Evolutionary conservation across 2,329 filamentous ascomycete genomes (phyloP), one percentile per base, ranked within the genome.

Genomic region (Teratosphaeria epicoccoides): DNA sequence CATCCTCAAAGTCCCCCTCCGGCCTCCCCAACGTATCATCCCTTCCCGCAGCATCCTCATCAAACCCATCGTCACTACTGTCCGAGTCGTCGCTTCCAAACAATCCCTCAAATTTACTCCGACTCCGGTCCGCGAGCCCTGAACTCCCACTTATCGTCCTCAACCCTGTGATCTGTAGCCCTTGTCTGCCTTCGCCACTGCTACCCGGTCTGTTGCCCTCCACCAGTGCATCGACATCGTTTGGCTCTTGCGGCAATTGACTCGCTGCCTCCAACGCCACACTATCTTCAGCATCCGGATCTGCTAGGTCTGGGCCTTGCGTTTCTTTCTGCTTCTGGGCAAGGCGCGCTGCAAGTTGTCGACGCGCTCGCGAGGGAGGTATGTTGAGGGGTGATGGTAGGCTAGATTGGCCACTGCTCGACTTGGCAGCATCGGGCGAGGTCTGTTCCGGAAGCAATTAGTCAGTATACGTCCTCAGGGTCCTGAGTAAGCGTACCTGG

Each of bases 301-400:
- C 63, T 25, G 57, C 55, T 2, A 9, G 10, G 33, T 64, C 62
- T 22, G 65, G 62, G 6, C 58, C 55, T 46, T 55, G 52, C 17
- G 56, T 55, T 33, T 59, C 57, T 28, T 61, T 57, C 47, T 72
- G 71, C 43, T 68, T 87, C 81, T 63, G 68, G 2, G 73, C 73
- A 12, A 97, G 77, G 11, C 90, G 82, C 11, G 87, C 87, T n/a
- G 89, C 90, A n/a, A 97, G 79, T 68, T 95, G 88, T 51, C 88
- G 78, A 48, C 91, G 82, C 6, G 91, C 91, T 49, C 91, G 82
- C 6, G 88, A 94, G 2, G 91, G 90, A 0, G 87, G 84, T 29
- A 91, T 83, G 66, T 91, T 93, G 63, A 95, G 75, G 11, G 89
- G 88, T 26, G 87, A 84, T 22, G 82, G 86, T n/a, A 85, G 84